Base-by-base conservation (phyloP, 495 filamentous ascomycete genomes). In the Penicillium pulvis region DNA sequence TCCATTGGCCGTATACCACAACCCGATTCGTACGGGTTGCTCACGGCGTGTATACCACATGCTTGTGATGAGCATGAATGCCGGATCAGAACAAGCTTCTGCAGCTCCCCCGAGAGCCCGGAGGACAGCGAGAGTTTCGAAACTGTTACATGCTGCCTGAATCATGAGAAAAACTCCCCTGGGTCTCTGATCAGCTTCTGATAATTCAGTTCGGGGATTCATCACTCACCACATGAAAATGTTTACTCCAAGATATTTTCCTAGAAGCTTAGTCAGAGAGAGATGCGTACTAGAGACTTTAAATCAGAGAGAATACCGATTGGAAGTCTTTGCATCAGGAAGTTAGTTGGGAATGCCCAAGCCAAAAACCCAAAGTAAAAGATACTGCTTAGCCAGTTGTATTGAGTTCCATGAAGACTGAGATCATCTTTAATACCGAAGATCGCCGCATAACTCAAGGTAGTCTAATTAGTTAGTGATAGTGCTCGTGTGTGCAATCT, bases 1-100 rank as follows among this genome's bases (percentile, higher is more conserved):
- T 0, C 84, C 83, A 53, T 85, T 85, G 10, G 81, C 81, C 3
- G 82, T 82, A 61, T 86, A 87, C 83, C 83, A 87, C 5, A 83
- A 55, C 8, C 82, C 84, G 43, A 86, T 81, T n/a, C 85, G 78
- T 2, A 86, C 69, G 1, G 85, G 83, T 51, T 87, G 85, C 48
- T 87, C 81, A 67, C 64, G 17, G 70, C 71, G 7, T 70, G 62
- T 82, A 62, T 82, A 76, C 58, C 63, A 68, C 64, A 74, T 78
- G 28, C 69, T 71, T 2, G 73, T 67, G 8, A 69, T 63, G 20
- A 68, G 52, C 55, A 65, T 70, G 30, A 71, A 81, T 46, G 75
- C 76, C 26, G 79, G 80, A 4, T 72, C 75, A 24, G 73, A 70
- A 6, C 67, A 67, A 3, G 71, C 68, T 51, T 75, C 73, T 31